Conservation (phyloP, 2,329 filamentous ascomycete species). For the Diaporthe vexans region DNA sequence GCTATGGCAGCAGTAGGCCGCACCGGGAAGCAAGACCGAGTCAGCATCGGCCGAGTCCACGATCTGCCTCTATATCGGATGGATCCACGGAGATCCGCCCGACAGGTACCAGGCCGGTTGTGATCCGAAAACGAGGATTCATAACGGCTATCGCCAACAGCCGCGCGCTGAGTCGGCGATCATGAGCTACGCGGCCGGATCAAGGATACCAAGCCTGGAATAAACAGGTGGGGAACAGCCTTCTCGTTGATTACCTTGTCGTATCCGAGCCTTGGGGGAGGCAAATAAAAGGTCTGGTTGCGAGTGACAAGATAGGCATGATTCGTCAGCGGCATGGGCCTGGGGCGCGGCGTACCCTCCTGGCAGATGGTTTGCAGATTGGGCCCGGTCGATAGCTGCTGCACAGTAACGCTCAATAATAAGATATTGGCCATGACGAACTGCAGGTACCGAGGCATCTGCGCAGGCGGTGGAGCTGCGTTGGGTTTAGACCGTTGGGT, state of each 20-base stretch:
- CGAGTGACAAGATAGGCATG: slow-evolving; percentile 28
- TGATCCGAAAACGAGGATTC: slow-evolving; percentile 30
- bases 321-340: slow-evolving; percentile 24
- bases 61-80: slow-evolving; percentile 37
- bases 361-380: neutral
- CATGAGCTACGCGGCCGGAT: slow-evolving; percentile 11
- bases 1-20: slow-evolving; percentile 2
- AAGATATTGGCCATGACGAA: neutral
- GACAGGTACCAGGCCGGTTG: slow-evolving; percentile 36
- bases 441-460: slow-evolving; percentile 24
- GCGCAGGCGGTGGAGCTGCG: slow-evolving; percentile 17
- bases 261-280: slow-evolving; percentile 25
- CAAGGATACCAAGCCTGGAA: slow-evolving; percentile 24
- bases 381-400: neutral
- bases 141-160: slow-evolving; percentile 26
- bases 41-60: slow-evolving; percentile 30
- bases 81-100: slow-evolving; percentile 37
- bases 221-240: slow-evolving; percentile 20
- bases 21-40: slow-evolving; percentile 31
- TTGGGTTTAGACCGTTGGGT: neutral
- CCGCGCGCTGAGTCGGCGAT: slow-evolving; percentile 17
- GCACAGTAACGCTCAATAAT: neutral
- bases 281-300: slow-evolving; percentile 18
- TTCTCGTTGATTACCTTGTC: slow-evolving; percentile 22
- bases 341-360: neutral